These are phyloP conservation scores for Backusella morwellensis DNA, from an alignment of 192 early-diverging fungal genomes.

Conservation along the genomic window DNA sequence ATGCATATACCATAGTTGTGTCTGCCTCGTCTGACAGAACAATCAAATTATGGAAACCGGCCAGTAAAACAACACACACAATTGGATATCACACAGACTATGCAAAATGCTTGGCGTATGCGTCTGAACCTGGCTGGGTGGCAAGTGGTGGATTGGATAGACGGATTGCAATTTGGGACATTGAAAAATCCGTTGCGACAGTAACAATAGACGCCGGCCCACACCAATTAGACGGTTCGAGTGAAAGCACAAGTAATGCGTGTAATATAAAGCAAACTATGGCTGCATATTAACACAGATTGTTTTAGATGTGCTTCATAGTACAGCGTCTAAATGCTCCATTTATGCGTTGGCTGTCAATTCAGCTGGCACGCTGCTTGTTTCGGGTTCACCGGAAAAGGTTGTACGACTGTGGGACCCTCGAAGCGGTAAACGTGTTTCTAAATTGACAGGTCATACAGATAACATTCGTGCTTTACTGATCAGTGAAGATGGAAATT, in stretches of 20 bases:
- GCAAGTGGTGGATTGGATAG: conserved; percentile 91
- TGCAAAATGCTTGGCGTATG: conserved; percentile 87
- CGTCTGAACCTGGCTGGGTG: conserved; percentile 68
- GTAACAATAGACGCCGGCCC: conserved; percentile 13
- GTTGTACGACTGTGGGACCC: conserved; percentile 91
- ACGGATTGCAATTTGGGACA: conserved; percentile 88
- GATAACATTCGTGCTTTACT: conserved; percentile 91
- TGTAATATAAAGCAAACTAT: too few species aligned
- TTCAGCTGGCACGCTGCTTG: conserved; percentile 73
- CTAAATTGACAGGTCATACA: conserved; percentile 88
- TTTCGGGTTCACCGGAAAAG: conserved; percentile 93
- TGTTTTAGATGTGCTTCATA: conserved; percentile 41
- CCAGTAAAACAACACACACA: conserved; percentile 51
- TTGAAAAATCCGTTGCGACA: conserved; percentile 49
- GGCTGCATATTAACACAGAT: too few species aligned
- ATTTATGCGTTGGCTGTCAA: conserved; percentile 90
- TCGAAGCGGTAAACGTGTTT: conserved; percentile 64
- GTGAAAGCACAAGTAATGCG: not conserved
- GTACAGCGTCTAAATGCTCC: conserved; percentile 60
- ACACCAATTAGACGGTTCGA: conserved; percentile 1
- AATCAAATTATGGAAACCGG: conserved; percentile 73
- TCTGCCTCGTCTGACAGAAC: conserved; percentile 93
- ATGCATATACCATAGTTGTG: conserved; percentile 50
- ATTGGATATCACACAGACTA: conserved; percentile 90
- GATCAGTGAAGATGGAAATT: conserved; percentile 84